Percentiles rank a stretch among this genome's conserved stretches.
These are phyloP conservation scores for Didymella segeticola DNA, from an alignment of 2,329 filamentous ascomycete species.

Conservation along the genomic window DNA sequence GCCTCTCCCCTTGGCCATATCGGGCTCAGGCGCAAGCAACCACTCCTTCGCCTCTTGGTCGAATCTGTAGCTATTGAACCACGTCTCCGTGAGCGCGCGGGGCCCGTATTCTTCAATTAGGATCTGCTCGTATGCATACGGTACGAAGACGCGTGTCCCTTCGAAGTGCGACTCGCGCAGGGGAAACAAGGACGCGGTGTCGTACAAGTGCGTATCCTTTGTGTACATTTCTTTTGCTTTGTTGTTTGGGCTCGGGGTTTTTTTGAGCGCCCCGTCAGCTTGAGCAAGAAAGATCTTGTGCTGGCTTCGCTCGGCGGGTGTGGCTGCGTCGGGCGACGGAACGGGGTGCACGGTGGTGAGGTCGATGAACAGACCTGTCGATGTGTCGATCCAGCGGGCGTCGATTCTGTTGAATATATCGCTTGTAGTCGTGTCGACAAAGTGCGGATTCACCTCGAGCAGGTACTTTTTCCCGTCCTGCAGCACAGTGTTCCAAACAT, in stretches of 20 bases:
- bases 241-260: not conserved
- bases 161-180: conserved; percentile 63
- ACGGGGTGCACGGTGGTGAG: conserved; percentile 62
- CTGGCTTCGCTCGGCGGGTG: not conserved
- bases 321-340: conserved; percentile 42
- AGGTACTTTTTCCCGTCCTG: conserved; percentile 54
- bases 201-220: conserved; percentile 64
- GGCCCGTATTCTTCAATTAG: conserved; percentile 63
- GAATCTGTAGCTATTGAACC: conserved; percentile 55
- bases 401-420: conserved; percentile 65
- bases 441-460: conserved; percentile 66
- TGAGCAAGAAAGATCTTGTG: conserved; percentile 6
- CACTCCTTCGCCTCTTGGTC: conserved; percentile 41
- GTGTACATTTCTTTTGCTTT: conserved; percentile 44
- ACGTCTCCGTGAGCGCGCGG: conserved; percentile 55
- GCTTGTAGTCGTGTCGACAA: conserved; percentile 50
- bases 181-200: conserved; percentile 63
- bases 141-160: conserved; percentile 60
- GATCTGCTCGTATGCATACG: conserved; percentile 62
- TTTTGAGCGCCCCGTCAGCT: no score
- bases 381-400: conserved; percentile 66
- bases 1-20: not conserved
- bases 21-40: conserved; percentile 13
- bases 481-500: conserved; percentile 17
- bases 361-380: conserved; percentile 67